Percentiles rank a stretch among this genome's conserved stretches.
Conservation (phyloP, 75 land plant species). For the Picea glauca region DNA sequence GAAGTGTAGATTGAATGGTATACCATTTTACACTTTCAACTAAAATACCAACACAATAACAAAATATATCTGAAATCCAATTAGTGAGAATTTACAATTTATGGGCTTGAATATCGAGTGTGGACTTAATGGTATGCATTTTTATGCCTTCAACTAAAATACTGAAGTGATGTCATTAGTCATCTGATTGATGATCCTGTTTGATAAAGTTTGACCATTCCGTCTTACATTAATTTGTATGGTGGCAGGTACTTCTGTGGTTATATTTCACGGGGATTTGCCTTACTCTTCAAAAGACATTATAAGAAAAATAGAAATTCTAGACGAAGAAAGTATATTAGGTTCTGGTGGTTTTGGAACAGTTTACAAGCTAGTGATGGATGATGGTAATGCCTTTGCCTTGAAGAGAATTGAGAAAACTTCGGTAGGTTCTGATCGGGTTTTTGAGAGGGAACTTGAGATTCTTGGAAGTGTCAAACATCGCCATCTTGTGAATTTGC, state of each 20-base stretch:
- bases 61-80: too few species aligned
- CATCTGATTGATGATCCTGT: neutral
- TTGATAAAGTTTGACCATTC: neutral
- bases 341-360: slow-evolving; percentile 94
- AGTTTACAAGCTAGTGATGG: slow-evolving; percentile 92
- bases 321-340: slow-evolving; percentile 64
- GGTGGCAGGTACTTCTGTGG: slow-evolving; percentile 72
- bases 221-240: neutral
- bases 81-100: too few species aligned
- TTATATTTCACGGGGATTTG: slow-evolving; percentile 91
- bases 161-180: too few species aligned
- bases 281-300: slow-evolving; percentile 91
- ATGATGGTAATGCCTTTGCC: slow-evolving; percentile 94
- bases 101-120: too few species aligned
- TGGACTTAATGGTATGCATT: too few species aligned
- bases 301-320: slow-evolving; percentile 61
- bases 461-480: slow-evolving; percentile 94
- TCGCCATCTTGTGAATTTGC: slow-evolving; percentile 82
- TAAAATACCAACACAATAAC: too few species aligned
- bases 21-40: too few species aligned
- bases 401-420: slow-evolving; percentile 78
- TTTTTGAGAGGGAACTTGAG: slow-evolving; percentile 90
- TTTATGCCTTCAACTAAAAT: too few species aligned
- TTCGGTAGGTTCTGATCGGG: slow-evolving; percentile 66
- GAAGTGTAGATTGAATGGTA: too few species aligned